Percentiles rank a stretch among this genome's conserved stretches.
phyloP scores from a whole-genome alignment of 176 grass and related monocot genomes.

The Aechmea fasciata region DNA sequence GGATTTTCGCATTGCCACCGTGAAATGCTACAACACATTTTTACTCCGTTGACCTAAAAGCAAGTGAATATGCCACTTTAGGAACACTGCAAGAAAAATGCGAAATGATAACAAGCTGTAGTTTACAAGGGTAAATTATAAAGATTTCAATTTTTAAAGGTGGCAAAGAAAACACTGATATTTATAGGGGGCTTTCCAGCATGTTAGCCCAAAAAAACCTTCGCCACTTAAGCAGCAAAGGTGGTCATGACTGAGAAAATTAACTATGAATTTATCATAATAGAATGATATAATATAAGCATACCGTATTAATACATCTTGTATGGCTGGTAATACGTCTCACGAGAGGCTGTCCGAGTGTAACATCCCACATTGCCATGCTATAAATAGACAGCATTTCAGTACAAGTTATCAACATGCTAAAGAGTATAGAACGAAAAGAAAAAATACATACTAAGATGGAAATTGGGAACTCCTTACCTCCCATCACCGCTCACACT shows the following conservation, averaged over 20 bases:
- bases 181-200: background rate
- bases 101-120: no score
- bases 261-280: background rate
- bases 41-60: no score
- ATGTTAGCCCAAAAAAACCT: background rate
- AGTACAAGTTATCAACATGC: background rate
- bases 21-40: no score
- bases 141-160: background rate
- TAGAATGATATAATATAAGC: constrained; percentile 31
- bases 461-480: constrained; percentile 29
- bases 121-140: no score
- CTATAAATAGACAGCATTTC: constrained; percentile 25
- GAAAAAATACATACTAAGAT: constrained; percentile 11
- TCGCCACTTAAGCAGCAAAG: background rate
- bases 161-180: background rate
- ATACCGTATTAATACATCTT: constrained; percentile 79
- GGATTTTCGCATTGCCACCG: no score
- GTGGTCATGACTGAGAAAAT: background rate
- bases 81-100: no score
- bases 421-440: background rate
- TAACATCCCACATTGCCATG: constrained; percentile 88
- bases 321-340: constrained; percentile 63
- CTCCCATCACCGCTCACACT: constrained; percentile 80
- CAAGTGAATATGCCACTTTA: no score
- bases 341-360: constrained; percentile 67